Conservation (phyloP, 176 grass and related monocot species). For the Leersia perrieri region DNA sequence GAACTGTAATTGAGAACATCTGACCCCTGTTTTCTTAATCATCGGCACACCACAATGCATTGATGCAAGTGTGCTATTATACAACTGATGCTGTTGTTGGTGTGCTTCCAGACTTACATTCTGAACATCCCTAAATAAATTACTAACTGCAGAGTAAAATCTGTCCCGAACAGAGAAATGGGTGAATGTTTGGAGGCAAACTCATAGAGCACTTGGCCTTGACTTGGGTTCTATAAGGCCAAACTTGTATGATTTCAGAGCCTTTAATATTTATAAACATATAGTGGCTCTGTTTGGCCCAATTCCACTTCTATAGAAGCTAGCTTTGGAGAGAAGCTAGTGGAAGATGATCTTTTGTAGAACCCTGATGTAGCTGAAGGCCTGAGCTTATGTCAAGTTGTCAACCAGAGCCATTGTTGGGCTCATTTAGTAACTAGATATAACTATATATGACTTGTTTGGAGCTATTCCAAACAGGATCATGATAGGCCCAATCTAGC, state of each 20-base stretch:
- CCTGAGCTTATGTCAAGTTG: not conserved
- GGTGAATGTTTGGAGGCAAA: not conserved
- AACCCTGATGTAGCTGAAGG: not conserved
- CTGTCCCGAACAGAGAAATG: not conserved
- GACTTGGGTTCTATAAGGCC: too few species aligned
- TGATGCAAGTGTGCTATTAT: slow-evolving; percentile 9
- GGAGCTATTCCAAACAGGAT: not conserved
- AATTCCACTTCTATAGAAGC: not conserved
- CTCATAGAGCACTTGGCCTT: not conserved
- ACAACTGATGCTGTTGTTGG: not conserved
- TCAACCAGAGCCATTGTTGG: not conserved
- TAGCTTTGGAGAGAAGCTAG: not conserved
- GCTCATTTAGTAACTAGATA: not conserved
- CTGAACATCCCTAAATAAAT: not conserved
- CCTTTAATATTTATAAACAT: not conserved
- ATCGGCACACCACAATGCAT: not conserved
- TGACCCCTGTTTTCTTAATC: not conserved
- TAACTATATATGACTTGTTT: not conserved
- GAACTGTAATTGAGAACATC: slow-evolving; percentile 20
- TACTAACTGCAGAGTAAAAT: slow-evolving; percentile 4
- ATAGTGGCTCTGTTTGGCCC: not conserved
- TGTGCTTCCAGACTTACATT: not conserved
- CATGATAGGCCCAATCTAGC: not conserved
- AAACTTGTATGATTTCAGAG: not conserved
- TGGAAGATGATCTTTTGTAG: not conserved